Conservation (phyloP, 176 grass and related monocot species). For the Hsuehochloa calcarea region DNA sequence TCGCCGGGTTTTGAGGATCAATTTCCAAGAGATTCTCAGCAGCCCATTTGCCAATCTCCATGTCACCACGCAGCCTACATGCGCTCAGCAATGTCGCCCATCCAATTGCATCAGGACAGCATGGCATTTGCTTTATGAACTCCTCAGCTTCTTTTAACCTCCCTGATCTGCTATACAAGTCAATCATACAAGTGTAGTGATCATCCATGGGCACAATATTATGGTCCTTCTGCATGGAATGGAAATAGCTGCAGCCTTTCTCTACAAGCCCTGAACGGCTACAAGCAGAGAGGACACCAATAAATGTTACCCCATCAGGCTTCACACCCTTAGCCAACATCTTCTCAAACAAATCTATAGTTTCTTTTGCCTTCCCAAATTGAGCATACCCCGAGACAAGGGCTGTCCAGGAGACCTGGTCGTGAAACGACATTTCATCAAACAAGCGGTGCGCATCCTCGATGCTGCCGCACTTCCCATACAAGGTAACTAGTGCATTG, state of each 20-base stretch:
- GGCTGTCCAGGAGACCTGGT: conserved; percentile 69
- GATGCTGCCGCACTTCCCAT: conserved; percentile 69
- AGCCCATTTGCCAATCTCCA: conserved; percentile 75
- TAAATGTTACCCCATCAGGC: conserved; percentile 70
- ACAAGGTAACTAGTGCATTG: conserved; percentile 69
- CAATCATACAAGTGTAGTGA: conserved; percentile 78
- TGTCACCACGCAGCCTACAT: conserved; percentile 49
- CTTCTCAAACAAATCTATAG: conserved; percentile 62
- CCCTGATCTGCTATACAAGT: conserved; percentile 71
- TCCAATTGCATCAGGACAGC: conserved; percentile 53
- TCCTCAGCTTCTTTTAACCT: conserved; percentile 56
- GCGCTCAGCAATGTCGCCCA: conserved; percentile 67
- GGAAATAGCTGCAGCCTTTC: conserved; percentile 57
- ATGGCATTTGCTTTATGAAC: conserved; percentile 70
- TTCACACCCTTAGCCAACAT: conserved; percentile 52
- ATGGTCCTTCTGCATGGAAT: conserved; percentile 56
- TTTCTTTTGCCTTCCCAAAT: conserved; percentile 72
- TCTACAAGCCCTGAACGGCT: conserved; percentile 63
- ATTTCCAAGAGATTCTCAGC: conserved; percentile 61
- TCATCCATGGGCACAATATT: conserved; percentile 49
- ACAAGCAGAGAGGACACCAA: conserved; percentile 66
- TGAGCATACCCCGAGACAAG: conserved; percentile 65
- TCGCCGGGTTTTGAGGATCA: conserved; percentile 63
- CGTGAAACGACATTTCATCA: conserved; percentile 42
- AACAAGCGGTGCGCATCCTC: conserved; percentile 53